A percentile compares a stretch with the other conserved stretches of the same genome.
phyloP scores from a whole-genome alignment of 345 rosid genomes.

The Conringia planisiliqua region DNA sequence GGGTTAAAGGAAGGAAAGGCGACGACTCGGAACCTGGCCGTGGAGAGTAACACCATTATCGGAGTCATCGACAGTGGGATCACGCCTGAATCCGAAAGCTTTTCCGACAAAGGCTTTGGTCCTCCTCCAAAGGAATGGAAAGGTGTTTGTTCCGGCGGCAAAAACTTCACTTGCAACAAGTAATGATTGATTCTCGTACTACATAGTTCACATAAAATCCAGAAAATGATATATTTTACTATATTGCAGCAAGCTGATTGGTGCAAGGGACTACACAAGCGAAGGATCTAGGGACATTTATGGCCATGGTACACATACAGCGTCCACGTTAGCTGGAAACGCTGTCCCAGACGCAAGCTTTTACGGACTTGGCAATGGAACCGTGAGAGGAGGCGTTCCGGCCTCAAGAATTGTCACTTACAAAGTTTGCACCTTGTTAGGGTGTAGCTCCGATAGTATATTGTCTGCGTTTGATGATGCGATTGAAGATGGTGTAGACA shows the following conservation, averaged over 20 bases:
- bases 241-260: slow-evolving; percentile 25
- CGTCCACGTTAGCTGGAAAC: slow-evolving; percentile 56
- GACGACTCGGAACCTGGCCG: not conserved
- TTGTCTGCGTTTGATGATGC: slow-evolving; percentile 43
- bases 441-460: not conserved
- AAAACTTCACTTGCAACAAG: slow-evolving; percentile 55
- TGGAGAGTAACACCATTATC: slow-evolving; percentile 37
- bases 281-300: slow-evolving; percentile 18
- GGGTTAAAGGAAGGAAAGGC: slow-evolving; percentile 33
- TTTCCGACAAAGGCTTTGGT: slow-evolving; percentile 42
- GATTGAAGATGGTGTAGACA: slow-evolving; percentile 44
- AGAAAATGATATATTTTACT: not conserved
- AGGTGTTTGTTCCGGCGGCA: slow-evolving; percentile 37
- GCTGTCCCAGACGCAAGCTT: slow-evolving; percentile 30
- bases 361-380: slow-evolving; percentile 45
- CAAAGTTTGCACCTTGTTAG: slow-evolving; percentile 9
- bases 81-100: slow-evolving; percentile 49
- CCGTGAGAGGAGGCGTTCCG: slow-evolving; percentile 48
- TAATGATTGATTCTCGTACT: not conserved
- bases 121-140: slow-evolving; percentile 49
- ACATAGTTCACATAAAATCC: not conserved
- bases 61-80: slow-evolving; percentile 45
- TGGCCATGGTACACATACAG: slow-evolving; percentile 54
- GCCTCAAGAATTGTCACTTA: slow-evolving; percentile 47
- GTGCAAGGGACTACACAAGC: slow-evolving; percentile 27